Evolutionary conservation across 768 basidiomycete species (phyloP).

Genomic region (Hortiboletus campestris): DNA sequence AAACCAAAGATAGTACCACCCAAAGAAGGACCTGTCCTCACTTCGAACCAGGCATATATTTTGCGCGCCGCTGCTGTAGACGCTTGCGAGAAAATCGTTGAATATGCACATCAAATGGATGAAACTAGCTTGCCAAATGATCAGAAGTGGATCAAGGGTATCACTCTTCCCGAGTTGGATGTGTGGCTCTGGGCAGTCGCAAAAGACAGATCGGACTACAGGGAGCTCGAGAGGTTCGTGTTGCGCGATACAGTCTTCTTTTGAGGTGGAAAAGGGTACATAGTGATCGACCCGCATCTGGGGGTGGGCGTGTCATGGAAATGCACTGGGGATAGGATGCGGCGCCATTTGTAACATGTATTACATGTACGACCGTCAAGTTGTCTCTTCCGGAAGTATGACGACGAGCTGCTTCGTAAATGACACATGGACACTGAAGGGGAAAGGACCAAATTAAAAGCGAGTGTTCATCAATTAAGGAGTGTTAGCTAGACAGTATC

Average conservation of each 20-base stretch:
- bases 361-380: not conserved
- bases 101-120: constrained; percentile 42
- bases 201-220: constrained; percentile 74
- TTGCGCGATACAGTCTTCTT: constrained; percentile 67
- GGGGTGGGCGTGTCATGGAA: not conserved
- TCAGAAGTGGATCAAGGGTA: constrained; percentile 49
- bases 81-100: constrained; percentile 69
- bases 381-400: not conserved
- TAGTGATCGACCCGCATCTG: not conserved
- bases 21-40: constrained; percentile 54
- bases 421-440: not conserved
- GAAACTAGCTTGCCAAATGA: constrained; percentile 23
- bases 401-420: not conserved
- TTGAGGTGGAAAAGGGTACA: constrained; percentile 28
- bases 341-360: not conserved
- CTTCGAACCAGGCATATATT: constrained; percentile 60
- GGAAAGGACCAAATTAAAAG: constrained; percentile 8
- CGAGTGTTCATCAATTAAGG: not conserved
- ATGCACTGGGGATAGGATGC: not conserved
- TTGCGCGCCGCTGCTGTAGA: constrained; percentile 79
- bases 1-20: constrained; percentile 24
- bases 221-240: constrained; percentile 64
- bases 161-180: constrained; percentile 63
- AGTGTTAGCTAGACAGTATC: constrained; percentile 1
- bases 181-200: constrained; percentile 83